Base-by-base conservation (phyloP, 495 filamentous ascomycete genomes). In the Evernia prunastri region DNA sequence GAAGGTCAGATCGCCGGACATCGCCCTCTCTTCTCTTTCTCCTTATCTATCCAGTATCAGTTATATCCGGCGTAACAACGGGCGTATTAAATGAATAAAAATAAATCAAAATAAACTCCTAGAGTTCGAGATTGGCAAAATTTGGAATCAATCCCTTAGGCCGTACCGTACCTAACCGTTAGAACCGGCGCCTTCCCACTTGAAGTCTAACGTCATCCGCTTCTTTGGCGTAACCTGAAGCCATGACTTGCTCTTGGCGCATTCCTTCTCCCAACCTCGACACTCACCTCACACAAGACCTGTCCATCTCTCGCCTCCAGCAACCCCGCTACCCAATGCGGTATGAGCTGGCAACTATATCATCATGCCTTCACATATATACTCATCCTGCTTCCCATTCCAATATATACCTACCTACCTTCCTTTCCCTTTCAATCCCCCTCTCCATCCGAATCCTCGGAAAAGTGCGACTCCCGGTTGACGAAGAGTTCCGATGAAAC, bases 381-480 rank as follows among this genome's bases (percentile, higher is more conserved):
- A 43, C 15, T 1, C 23, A 49, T 13, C 4, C 6, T 43, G 20
- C 42, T 7, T 23, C 45, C 2, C 1, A 49, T n/a, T 3, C 7
- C n/a, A 5, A 2, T 49, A n/a, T n/a, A n/a, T n/a, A n/a, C n/a
- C 45, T 27, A 25, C 13, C 1, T 27, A 17, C 11, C 1, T 10
- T 49, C 45, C 13, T 9, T 12, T 13, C 8, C 45, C 13, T 11
- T 27, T 54, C 51, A 54, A 9, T 29, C 20, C 17, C 51, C 51
- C 4, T 54, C 51, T 1, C 51, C 51, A 33, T 54, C 51, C 25
- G 58, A 33, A 15, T 59, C 58, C 13, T 59, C 51, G 13, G 51
- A 54, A 20, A 54, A 54, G 15, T 54, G 51, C 51, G 51, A 54
- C 15, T 54, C 51, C 51, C 51, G 4, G 51, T 33, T 54, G 51